Percentiles rank a stretch among this genome's conserved stretches.
These are phyloP conservation scores for Pichia thaimueangensis DNA, from an alignment of 805 yeast species.

Conservation along the genomic window DNA sequence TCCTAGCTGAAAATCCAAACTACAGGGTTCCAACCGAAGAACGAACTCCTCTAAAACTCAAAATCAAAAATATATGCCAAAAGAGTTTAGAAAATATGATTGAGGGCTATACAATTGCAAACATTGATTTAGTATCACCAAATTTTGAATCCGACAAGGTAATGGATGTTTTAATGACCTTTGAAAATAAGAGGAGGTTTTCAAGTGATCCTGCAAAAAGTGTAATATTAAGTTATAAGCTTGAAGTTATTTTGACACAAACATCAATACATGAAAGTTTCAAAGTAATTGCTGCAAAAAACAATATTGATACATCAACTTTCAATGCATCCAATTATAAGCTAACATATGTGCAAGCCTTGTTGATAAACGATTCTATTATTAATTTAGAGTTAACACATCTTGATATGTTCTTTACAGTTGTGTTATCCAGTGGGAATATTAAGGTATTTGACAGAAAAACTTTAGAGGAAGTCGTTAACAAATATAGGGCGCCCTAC, in stretches of 20 bases:
- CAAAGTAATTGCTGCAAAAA: conserved; percentile 19
- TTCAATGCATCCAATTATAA: conserved; percentile 4
- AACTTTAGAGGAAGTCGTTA: conserved; percentile 22
- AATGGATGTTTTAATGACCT: conserved; percentile 41
- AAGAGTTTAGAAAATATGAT: conserved; percentile 18
- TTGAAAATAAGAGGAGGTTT: conserved; percentile 25
- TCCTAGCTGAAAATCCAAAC: conserved; percentile 41
- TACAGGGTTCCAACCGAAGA: conserved; percentile 43
- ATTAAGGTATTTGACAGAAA: conserved; percentile 41
- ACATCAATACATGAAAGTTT: conserved; percentile 23
- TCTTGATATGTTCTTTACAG: conserved; percentile 35
- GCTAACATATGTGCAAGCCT: conserved; percentile 18
- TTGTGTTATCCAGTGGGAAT: conserved; percentile 38
- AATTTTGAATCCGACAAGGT: conserved; percentile 35
- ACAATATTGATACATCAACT: conserved; percentile 12
- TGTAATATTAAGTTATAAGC: conserved; percentile 22
- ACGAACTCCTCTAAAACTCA: conserved; percentile 36
- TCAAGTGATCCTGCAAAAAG: conserved; percentile 15
- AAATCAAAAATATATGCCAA: conserved; percentile 27
- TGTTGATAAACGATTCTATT: conserved; percentile 24
- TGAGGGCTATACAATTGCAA: conserved; percentile 13
- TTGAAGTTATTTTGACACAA: conserved; percentile 15
- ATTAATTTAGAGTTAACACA: conserved; percentile 29
- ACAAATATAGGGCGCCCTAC: conserved; percentile 22
- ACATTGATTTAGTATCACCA: conserved; percentile 42